A percentile compares a stretch with the other conserved stretches of the same genome.
These are phyloP conservation scores for Heteromeles arbutifolia DNA, from an alignment of 306 rosid species.

Conservation along the genomic window DNA sequence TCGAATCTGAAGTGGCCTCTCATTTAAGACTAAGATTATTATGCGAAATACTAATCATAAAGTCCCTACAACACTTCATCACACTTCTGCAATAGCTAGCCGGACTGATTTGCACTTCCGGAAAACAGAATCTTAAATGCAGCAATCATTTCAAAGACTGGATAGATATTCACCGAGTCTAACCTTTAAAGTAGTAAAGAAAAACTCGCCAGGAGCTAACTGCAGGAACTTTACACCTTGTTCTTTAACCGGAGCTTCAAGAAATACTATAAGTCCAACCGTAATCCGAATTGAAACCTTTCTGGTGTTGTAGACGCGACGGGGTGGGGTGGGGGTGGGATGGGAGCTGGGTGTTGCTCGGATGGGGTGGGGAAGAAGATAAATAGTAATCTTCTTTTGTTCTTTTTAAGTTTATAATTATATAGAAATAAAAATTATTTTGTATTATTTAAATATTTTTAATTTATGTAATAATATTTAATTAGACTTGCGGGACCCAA, in stretches of 20 bases:
- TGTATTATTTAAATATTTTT: too few species aligned
- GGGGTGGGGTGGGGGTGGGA: too few species aligned
- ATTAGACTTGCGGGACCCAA: too few species aligned
- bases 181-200: slow-evolving; percentile 91
- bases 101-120: neutral
- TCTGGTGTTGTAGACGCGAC: too few species aligned
- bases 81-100: neutral
- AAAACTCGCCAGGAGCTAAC: slow-evolving; percentile 95
- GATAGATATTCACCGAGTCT: neutral
- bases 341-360: too few species aligned
- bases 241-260: slow-evolving; percentile 83
- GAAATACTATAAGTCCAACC: slow-evolving; percentile 35
- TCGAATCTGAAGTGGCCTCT: slow-evolving; percentile 36
- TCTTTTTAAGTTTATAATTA: too few species aligned
- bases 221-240: slow-evolving; percentile 92
- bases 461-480: too few species aligned
- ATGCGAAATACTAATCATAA: neutral
- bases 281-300: too few species aligned
- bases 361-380: too few species aligned
- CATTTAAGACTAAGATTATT: neutral
- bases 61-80: neutral
- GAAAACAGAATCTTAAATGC: neutral
- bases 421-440: too few species aligned
- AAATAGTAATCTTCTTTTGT: too few species aligned
- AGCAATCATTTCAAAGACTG: neutral